These are phyloP conservation scores for Lactarius trivialis DNA, from an alignment of 768 basidiomycete species.

Conservation along the genomic window DNA sequence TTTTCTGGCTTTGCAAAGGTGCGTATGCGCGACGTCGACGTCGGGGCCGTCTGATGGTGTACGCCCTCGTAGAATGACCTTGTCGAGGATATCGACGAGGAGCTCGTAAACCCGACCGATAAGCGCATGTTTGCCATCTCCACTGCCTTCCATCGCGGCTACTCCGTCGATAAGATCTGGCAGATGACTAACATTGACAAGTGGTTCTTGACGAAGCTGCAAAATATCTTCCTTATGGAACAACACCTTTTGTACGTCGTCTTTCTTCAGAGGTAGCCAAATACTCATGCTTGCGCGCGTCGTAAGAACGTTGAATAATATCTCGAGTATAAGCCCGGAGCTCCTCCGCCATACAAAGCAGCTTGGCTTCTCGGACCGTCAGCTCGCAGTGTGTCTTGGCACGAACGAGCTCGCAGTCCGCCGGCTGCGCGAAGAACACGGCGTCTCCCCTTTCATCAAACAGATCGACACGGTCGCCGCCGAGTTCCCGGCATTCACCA, in stretches of 20 bases:
- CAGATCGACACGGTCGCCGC: slow-evolving; percentile 99
- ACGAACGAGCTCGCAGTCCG: slow-evolving; percentile 94
- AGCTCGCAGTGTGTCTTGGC: slow-evolving; percentile 74
- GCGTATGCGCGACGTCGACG: slow-evolving; percentile 23
- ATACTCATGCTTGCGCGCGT: slow-evolving; percentile 4
- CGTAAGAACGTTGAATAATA: slow-evolving; percentile 53
- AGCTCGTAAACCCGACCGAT: slow-evolving; percentile 91
- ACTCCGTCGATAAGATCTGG: slow-evolving; percentile 94
- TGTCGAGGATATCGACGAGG: slow-evolving; percentile 87
- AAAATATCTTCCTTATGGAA: slow-evolving; percentile 81
- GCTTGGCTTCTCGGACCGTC: slow-evolving; percentile 91
- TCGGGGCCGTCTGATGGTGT: background rate
- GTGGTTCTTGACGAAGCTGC: slow-evolving; percentile 92
- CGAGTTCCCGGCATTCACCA: slow-evolving; percentile 97
- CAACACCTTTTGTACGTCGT: slow-evolving; percentile 58
- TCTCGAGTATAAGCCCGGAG: slow-evolving; percentile 54
- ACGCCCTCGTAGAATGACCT: slow-evolving; percentile 59
- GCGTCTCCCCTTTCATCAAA: slow-evolving; percentile 88
- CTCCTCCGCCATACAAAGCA: slow-evolving; percentile 82
- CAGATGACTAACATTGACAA: slow-evolving; percentile 98
- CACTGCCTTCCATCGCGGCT: slow-evolving; percentile 86
- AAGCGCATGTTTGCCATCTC: slow-evolving; percentile 97
- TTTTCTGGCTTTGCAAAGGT: slow-evolving; percentile 91
- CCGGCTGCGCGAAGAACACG: slow-evolving; percentile 75
- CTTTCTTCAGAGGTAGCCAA: background rate